Evolutionary conservation across 1,284 basidiomycete species (phyloP).

Genomic region (Retiboletus flavoniger): DNA sequence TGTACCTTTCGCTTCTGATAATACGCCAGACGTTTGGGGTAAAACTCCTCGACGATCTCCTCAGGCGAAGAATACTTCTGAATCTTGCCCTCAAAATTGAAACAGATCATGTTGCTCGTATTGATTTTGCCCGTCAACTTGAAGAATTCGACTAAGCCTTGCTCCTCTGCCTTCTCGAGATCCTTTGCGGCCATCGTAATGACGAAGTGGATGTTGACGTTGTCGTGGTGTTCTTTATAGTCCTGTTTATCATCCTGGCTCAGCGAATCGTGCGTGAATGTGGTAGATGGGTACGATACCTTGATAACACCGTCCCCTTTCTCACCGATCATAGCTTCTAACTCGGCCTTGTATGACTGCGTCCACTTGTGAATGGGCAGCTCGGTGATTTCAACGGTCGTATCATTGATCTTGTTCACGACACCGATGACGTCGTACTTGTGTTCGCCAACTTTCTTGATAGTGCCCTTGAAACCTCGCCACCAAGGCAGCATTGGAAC

Average conservation of each 20-base stretch:
- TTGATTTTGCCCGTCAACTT: slow-evolving; percentile 82
- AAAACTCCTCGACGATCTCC: slow-evolving; percentile 94
- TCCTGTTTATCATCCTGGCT: slow-evolving; percentile 53
- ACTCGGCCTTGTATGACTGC: slow-evolving; percentile 84
- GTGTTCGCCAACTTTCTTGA: slow-evolving; percentile 78
- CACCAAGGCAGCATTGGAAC: slow-evolving; percentile 95
- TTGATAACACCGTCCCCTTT: slow-evolving; percentile 72
- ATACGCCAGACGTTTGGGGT: slow-evolving; percentile 82
- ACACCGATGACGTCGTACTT: slow-evolving; percentile 87
- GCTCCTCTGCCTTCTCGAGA: slow-evolving; percentile 83
- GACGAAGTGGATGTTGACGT: slow-evolving; percentile 88
- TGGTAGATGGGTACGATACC: slow-evolving; percentile 36
- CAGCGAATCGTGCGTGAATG: neutral
- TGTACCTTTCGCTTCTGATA: slow-evolving; percentile 93
- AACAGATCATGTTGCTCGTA: slow-evolving; percentile 98
- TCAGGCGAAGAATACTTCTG: slow-evolving; percentile 90
- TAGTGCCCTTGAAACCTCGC: slow-evolving; percentile 90
- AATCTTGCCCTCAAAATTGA: slow-evolving; percentile 96
- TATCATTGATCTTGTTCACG: slow-evolving; percentile 78
- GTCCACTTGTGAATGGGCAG: slow-evolving; percentile 97
- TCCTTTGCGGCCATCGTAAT: slow-evolving; percentile 81
- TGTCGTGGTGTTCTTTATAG: slow-evolving; percentile 95
- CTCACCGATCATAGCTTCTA: slow-evolving; percentile 77
- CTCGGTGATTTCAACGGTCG: slow-evolving; percentile 93
- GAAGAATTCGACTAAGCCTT: slow-evolving; percentile 91